phyloP scores from a whole-genome alignment of 2,329 filamentous ascomycete genomes.

The Sarocladium brachiariae region DNA sequence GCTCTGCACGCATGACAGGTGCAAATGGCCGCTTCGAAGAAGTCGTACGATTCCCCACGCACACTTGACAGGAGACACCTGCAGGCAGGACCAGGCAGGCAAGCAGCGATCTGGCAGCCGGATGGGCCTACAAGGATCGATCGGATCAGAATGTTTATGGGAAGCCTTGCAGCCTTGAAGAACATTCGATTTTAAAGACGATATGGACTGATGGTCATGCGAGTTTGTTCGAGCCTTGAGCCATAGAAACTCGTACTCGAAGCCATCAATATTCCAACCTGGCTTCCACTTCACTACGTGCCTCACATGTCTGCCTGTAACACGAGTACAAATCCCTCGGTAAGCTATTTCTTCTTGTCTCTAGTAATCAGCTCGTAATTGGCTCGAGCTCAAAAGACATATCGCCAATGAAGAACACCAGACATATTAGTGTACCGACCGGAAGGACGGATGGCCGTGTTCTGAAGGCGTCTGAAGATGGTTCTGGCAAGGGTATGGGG shows the following conservation, averaged over 20 bases:
- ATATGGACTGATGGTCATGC: constrained; percentile 4
- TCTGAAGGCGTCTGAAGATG: not conserved
- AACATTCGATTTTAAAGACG: constrained; percentile 1
- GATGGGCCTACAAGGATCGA: constrained; percentile 6
- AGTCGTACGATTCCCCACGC: constrained; percentile 13
- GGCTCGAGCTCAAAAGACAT: not conserved
- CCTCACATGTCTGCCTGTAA: not conserved
- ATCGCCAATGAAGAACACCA: not conserved
- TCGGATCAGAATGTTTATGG: constrained; percentile 12
- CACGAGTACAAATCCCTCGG: not conserved
- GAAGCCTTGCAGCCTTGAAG: constrained; percentile 21
- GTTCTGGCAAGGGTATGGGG: not conserved
- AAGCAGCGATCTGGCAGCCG: constrained; percentile 5
- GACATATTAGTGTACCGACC: not conserved
- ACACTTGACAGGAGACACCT: constrained; percentile 9
- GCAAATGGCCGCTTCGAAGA: not conserved
- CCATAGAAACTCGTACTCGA: too few relatives aligned
- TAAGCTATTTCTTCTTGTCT: not conserved
- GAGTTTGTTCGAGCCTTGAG: not conserved
- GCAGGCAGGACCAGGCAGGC: constrained; percentile 3
- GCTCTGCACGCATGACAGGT: not conserved
- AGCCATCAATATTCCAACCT: not conserved
- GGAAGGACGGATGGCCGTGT: constrained; percentile 2
- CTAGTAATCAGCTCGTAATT: not conserved
- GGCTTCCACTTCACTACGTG: not conserved